phyloP scores from a whole-genome alignment of 306 rosid genomes.

The Arachis stenosperma region DNA sequence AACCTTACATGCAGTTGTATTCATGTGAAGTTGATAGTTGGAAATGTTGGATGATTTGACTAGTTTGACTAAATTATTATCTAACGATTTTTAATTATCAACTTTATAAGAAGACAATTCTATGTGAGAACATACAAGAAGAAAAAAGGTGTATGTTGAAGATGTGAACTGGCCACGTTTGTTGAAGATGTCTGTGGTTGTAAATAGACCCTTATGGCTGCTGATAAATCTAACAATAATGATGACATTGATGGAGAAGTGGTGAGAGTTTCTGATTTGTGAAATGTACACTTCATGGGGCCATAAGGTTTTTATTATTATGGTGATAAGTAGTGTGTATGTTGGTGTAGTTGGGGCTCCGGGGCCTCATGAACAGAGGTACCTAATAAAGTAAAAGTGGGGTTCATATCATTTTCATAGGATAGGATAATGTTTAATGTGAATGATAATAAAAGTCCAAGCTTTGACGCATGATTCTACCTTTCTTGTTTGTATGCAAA shows the following conservation, averaged over 20 bases:
- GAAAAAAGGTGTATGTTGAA: slow-evolving; percentile 1
- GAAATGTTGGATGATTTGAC: too few relatives aligned
- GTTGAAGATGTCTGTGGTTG: slow-evolving; percentile 37
- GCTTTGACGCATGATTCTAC: slow-evolving; percentile 15
- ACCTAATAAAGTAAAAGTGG: slow-evolving; percentile 44
- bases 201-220: slow-evolving; percentile 27
- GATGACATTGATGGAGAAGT: slow-evolving; percentile 8
- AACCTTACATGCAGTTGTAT: too few relatives aligned
- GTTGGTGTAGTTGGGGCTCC: slow-evolving; percentile 32
- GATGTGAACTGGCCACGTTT: slow-evolving; percentile 41
- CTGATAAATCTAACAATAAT: background rate
- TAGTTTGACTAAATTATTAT: too few relatives aligned
- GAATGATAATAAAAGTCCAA: slow-evolving; percentile 43
- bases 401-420: background rate
- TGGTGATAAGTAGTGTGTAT: slow-evolving; percentile 1
- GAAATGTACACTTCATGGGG: background rate
- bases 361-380: slow-evolving; percentile 35
- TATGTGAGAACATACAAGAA: background rate
- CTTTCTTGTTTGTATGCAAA: too few relatives aligned
- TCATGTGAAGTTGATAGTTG: too few relatives aligned
- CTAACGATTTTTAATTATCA: too few relatives aligned
- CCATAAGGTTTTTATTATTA: background rate
- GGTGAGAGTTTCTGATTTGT: background rate
- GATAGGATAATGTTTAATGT: slow-evolving; percentile 24
- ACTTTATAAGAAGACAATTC: too few relatives aligned